These are phyloP conservation scores for Hirschfeldia incana DNA, from an alignment of 345 rosid genomes.

Conservation along the genomic window DNA sequence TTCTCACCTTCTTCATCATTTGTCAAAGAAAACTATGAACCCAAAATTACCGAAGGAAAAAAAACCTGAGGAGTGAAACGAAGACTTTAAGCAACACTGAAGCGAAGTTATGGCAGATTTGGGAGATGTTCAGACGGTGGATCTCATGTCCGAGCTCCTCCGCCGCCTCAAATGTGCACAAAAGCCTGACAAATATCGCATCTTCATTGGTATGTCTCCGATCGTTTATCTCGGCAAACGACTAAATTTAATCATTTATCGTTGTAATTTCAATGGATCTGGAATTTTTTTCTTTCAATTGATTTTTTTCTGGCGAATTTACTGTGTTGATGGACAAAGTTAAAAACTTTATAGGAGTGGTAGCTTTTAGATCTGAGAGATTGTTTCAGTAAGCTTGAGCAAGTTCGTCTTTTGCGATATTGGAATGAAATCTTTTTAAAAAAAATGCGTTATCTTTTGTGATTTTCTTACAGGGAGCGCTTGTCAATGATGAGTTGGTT, in stretches of 20 bases:
- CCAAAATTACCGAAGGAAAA: too few relatives aligned
- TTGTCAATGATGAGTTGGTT: constrained; percentile 93
- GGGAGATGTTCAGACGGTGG: constrained; percentile 73
- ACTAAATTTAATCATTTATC: not conserved
- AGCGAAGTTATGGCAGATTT: constrained; percentile 43
- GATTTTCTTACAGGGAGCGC: constrained; percentile 56
- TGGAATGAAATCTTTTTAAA: too few relatives aligned
- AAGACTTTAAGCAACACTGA: constrained; percentile 23
- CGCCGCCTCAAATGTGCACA: constrained; percentile 80
- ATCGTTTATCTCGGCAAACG: not conserved
- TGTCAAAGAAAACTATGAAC: too few relatives aligned
- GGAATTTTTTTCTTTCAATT: not conserved
- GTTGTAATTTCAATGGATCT: constrained; percentile 14
- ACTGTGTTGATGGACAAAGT: not conserved
- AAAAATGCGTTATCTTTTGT: not conserved
- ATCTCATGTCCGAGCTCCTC: constrained; percentile 88
- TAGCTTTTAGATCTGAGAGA: constrained; percentile 24
- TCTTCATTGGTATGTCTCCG: constrained; percentile 63
- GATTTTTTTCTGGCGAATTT: not conserved
- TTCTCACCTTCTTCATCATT: too few relatives aligned
- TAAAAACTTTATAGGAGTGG: not conserved
- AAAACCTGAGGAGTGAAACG: not conserved
- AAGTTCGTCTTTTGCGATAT: not conserved
- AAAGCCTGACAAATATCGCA: constrained; percentile 85
- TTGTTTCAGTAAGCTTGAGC: constrained; percentile 12